Percentiles rank a stretch among this genome's conserved stretches.
Evolutionary conservation across 2,329 filamentous ascomycete species (phyloP).

Genomic region (Bipolaris zeicola): DNA sequence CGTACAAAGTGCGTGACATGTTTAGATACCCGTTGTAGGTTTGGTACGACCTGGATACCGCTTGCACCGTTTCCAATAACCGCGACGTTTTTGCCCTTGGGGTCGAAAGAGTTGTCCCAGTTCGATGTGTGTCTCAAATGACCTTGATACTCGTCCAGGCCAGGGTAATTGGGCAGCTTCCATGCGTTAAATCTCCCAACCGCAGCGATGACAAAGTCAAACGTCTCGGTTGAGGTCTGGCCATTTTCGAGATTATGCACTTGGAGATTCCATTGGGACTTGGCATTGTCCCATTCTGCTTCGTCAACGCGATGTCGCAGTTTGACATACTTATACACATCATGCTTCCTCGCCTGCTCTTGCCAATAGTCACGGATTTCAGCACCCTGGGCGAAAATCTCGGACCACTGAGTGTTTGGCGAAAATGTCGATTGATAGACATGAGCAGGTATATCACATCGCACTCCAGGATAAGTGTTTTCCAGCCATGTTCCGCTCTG

Average conservation of each 20-base stretch:
- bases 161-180: conserved; percentile 40
- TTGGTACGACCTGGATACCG: conserved; percentile 67
- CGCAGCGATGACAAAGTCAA: conserved; percentile 48
- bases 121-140: conserved; percentile 39
- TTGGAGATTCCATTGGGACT: conserved; percentile 64
- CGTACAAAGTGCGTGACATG: conserved; percentile 60
- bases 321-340: conserved; percentile 48
- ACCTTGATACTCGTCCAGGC: conserved; percentile 37
- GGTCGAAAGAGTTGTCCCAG: conserved; percentile 52
- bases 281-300: conserved; percentile 48
- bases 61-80: conserved; percentile 70
- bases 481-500: conserved; percentile 47
- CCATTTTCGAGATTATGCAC: conserved; percentile 58
- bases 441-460: conserved; percentile 43
- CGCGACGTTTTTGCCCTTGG: conserved; percentile 63
- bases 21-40: conserved; percentile 60
- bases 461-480: conserved; percentile 43
- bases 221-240: conserved; percentile 27
- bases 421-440: conserved; percentile 53
- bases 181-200: conserved; percentile 42
- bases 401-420: conserved; percentile 52
- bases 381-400: conserved; percentile 48
- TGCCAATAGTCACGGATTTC: conserved; percentile 54
- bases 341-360: conserved; percentile 47
- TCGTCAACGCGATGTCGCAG: conserved; percentile 47